Evolutionary conservation across 352 stramenopile genomes (phyloP), one percentile per base, ranked within the genome.

Genomic region (Globisporangium camurandrum): DNA sequence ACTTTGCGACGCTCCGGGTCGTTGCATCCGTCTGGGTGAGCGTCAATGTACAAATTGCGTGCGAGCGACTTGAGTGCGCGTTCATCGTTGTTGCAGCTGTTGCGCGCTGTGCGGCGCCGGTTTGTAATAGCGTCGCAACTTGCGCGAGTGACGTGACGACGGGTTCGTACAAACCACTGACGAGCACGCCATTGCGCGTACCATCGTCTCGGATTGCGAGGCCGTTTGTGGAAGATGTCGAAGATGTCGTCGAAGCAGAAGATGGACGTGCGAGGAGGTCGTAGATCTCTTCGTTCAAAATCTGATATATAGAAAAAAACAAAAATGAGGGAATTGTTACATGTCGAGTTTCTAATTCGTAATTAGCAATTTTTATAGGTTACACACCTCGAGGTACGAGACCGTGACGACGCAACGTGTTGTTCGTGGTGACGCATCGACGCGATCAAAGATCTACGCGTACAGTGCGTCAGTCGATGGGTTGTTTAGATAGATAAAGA

Each of bases 251-350:
- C 14, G 22, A 28, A 50, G 2, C 46, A n/a, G 19, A 31, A 5
- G 5, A 44, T 46, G 28, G 27, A 14, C 16, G 23, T 10, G 59
- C 71, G 9, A 99, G 71, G 24, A 99, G 71, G 66, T 99, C 96
- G 12, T 79, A 71, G 46, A 99, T 86, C 57, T 98, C 88, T 79
- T 99, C 96, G 47, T 98, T 98, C 55, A 98, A 94, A 38, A 99
- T 95, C 86, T 98, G 71, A 28, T 6, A 23, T 17, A 14, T 10
- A 41, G 16, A 41, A 19, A 24, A 8, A 41, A 19, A 23, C 16
- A 41, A 2, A 9, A 17, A 39, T 12, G 2, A 17, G 33, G 8
- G 2, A 7, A 17, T 4, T 39, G 4, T 17, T 38, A 38, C 11
- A 39, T 4, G 6, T 17, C 33, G 33, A 39, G 5, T 11, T 12